Base-by-base conservation (phyloP, 2,329 filamentous ascomycete species). In the Immersiporthe knoxdaviesiana region DNA sequence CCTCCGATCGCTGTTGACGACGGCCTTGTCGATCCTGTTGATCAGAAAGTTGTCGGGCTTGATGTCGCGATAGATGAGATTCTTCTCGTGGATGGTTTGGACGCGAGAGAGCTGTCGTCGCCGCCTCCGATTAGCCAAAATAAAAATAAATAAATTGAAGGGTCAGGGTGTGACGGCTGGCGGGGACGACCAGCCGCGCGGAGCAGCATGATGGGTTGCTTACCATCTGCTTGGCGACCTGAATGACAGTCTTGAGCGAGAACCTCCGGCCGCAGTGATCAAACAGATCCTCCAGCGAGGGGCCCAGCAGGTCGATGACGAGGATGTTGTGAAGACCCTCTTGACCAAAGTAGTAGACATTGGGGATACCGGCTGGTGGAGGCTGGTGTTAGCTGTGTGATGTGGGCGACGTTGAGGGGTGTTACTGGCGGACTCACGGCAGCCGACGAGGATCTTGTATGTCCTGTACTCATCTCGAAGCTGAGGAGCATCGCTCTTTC, bases 31-130 rank as follows among this genome's bases (percentile, higher is more conserved):
- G 0, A 94, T 94, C 63, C 95, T 90, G 67, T 96, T 96, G 76
- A 98, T 97, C 72, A 99, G 88, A 84, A 99, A 98, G 85, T 99
- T 99, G 84, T 99, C 96, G 68, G 96, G 96, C 82, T 99, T 99
- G 86, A 99, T 98, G 79, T 99, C 96, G 75, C 96, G 91, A 83
- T 99, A 98, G 80, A 99, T 98, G 72, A 98, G 87, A 81, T 98
- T 98, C 88, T 97, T 97, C 83, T 98, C 96, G 85, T 99, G 95
- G 74, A 99, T 98, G 1, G 88, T 90, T 81, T 90, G 95, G 35
- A 99, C 95, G 73, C 95, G 90, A 44, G 94, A 97, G 65, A 97
- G 87, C 91, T 93, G 75, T 37, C 70, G 35, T 62, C 6, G 5
- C 37, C 14, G 5, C 37, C 50, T 61, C 58, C 6, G 58, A 74